Conservation (phyloP, 2,329 filamentous ascomycete genomes). For the Macrophomina tecta region DNA sequence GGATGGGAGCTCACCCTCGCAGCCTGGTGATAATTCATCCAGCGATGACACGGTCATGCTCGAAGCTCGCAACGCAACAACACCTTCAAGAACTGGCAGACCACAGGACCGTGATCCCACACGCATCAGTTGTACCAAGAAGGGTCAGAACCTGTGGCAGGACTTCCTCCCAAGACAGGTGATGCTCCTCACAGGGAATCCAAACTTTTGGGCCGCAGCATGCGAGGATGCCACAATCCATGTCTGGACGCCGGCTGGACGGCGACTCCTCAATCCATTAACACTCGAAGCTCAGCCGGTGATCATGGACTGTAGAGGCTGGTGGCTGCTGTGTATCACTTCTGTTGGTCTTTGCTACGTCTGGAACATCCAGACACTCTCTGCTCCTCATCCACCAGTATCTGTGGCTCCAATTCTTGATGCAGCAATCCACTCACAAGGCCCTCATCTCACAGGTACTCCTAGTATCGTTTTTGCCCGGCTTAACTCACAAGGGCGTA, state of each 20-base stretch:
- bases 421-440: constrained; percentile 78
- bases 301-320: constrained; percentile 86
- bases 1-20: constrained; percentile 64
- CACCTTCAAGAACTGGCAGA: constrained; percentile 64
- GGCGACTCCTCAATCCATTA: constrained; percentile 82
- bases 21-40: constrained; percentile 50
- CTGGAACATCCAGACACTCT: constrained; percentile 86
- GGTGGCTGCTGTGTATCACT: constrained; percentile 89
- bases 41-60: constrained; percentile 74
- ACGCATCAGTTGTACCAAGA: constrained; percentile 79
- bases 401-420: constrained; percentile 90
- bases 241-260: constrained; percentile 89
- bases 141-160: constrained; percentile 85
- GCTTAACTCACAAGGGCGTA: constrained; percentile 83
- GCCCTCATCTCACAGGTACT: constrained; percentile 76
- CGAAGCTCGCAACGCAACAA: constrained; percentile 83
- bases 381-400: constrained; percentile 85
- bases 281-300: constrained; percentile 92
- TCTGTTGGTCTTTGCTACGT: constrained; percentile 89
- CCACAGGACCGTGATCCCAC: constrained; percentile 77
- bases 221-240: constrained; percentile 93
- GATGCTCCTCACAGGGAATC: constrained; percentile 88
- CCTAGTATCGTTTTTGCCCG: constrained; percentile 90
- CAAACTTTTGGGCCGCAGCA: constrained; percentile 87
- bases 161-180: constrained; percentile 88